phyloP scores from a whole-genome alignment of 805 yeast species.

The Wickerhamiella alocasiicola region DNA sequence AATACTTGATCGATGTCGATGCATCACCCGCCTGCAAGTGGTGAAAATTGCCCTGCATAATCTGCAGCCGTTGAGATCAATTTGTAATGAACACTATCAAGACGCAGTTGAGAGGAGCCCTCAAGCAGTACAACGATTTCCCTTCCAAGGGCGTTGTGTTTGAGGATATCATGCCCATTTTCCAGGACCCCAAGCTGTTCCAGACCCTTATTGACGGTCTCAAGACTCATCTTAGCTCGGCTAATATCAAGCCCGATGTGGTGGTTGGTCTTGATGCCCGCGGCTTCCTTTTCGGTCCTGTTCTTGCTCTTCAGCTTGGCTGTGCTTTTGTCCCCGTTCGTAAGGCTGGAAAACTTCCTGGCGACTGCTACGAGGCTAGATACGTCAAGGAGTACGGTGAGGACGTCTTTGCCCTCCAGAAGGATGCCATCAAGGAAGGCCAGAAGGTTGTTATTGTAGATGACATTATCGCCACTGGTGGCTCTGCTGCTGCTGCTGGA shows the following conservation, averaged over 20 bases:
- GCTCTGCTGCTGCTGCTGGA: conserved; percentile 91
- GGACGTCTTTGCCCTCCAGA: conserved; percentile 82
- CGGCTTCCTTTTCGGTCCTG: conserved; percentile 93
- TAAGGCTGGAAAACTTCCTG: conserved; percentile 92
- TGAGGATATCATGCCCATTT: conserved; percentile 93
- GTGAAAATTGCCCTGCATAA: too few relatives aligned
- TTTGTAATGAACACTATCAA: conserved; percentile 13
- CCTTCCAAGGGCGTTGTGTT: conserved; percentile 86
- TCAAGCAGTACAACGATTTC: conserved; percentile 77
- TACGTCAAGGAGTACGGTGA: conserved; percentile 86
- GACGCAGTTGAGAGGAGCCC: conserved; percentile 22
- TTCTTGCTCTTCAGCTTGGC: conserved; percentile 76
- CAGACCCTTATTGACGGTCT: conserved; percentile 72
- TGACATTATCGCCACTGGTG: conserved; percentile 97
- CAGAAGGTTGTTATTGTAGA: conserved; percentile 80
- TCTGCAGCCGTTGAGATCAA: too few relatives aligned
- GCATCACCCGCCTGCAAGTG: too few relatives aligned
- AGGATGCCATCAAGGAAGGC: conserved; percentile 64
- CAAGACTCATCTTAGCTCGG: conserved; percentile 52
- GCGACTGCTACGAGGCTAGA: conserved; percentile 56
- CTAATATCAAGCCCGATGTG: conserved; percentile 53
- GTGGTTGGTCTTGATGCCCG: conserved; percentile 92
- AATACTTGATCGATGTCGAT: too few relatives aligned
- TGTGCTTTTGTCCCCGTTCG: conserved; percentile 93
- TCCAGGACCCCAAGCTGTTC: conserved; percentile 69